Percentiles rank a stretch among this genome's conserved stretches.
Conservation (phyloP, 345 rosid genomes). For the Hirschfeldia incana region DNA sequence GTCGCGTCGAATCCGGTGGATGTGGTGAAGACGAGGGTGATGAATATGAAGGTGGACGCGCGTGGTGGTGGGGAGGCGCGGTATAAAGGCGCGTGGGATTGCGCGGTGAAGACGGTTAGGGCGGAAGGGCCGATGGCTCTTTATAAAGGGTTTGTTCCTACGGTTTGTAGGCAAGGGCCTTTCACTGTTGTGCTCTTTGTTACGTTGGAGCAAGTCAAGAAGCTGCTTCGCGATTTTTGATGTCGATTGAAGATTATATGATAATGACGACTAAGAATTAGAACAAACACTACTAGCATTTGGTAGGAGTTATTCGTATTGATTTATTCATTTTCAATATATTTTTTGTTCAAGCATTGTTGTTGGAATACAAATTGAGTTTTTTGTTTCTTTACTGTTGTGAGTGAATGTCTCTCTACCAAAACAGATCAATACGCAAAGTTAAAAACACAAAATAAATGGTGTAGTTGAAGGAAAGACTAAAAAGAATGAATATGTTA, state of each 20-base stretch:
- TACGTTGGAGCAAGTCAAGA: conserved; percentile 74
- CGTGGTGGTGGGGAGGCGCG: conserved; percentile 46
- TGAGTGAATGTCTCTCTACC: conserved; percentile 27
- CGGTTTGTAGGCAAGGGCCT: conserved; percentile 80
- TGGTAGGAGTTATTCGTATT: neutral
- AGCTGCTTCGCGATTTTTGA: conserved; percentile 51
- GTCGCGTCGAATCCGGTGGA: conserved; percentile 86
- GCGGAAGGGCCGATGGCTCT: conserved; percentile 69
- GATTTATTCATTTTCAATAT: conserved; percentile 16
- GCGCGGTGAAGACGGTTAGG: conserved; percentile 63
- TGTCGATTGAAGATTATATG: conserved; percentile 5
- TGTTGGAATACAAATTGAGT: conserved; percentile 13
- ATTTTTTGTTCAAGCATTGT: conserved; percentile 8
- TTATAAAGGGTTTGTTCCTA: conserved; percentile 74
- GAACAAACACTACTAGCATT: neutral
- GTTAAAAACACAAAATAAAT: neutral
- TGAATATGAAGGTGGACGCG: conserved; percentile 75
- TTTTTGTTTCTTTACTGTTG: conserved; percentile 22
- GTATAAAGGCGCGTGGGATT: conserved; percentile 65
- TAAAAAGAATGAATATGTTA: conserved; percentile 38
- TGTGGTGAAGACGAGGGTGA: conserved; percentile 82
- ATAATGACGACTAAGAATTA: conserved; percentile 30
- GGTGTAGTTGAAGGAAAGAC: conserved; percentile 7
- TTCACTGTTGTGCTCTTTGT: conserved; percentile 79
- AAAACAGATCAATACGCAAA: conserved; percentile 19